Conservation (phyloP, 2,329 filamentous ascomycete species). For the Phyllachora maydis region DNA sequence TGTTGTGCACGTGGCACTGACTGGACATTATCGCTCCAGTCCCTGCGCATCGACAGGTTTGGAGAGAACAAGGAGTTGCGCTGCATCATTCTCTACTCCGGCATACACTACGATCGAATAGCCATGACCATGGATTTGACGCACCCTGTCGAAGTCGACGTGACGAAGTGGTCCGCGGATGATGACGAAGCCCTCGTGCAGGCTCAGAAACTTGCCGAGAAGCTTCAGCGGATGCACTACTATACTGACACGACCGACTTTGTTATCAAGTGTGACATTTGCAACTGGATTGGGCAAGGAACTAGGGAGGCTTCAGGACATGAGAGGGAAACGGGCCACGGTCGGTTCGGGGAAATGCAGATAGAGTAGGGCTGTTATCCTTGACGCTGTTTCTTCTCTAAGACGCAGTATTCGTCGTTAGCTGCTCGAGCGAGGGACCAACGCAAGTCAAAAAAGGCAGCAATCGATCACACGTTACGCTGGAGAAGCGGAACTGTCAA, state of each 20-base stretch:
- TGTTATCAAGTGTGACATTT: slow-evolving; percentile 56
- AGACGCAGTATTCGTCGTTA: too few relatives aligned
- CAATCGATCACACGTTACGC: too few relatives aligned
- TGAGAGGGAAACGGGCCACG: slow-evolving; percentile 37
- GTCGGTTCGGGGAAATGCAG: slow-evolving; percentile 15
- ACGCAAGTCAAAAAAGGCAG: too few relatives aligned
- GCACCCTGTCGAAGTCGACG: slow-evolving; percentile 53
- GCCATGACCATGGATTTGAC: slow-evolving; percentile 44
- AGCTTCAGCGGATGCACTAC: slow-evolving; percentile 54
- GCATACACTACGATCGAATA: slow-evolving; percentile 85
- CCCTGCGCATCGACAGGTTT: slow-evolving; percentile 41
- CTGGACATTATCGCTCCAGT: slow-evolving; percentile 3
- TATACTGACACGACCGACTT: slow-evolving; percentile 77
- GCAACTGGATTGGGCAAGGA: slow-evolving; percentile 47
- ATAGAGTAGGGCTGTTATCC: too few relatives aligned
- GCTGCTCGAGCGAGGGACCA: too few relatives aligned
- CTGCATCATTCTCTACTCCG: slow-evolving; percentile 73
- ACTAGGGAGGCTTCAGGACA: slow-evolving; percentile 36
- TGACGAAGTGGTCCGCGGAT: slow-evolving; percentile 30
- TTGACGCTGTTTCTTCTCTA: too few relatives aligned
- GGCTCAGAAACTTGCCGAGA: slow-evolving; percentile 40
- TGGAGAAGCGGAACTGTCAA: too few relatives aligned
- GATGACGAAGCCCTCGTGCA: slow-evolving; percentile 50
- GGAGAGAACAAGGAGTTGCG: slow-evolving; percentile 51
- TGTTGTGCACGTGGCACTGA: slow-evolving; percentile 1